Conservation (phyloP, 2,329 filamentous ascomycete species). For the Colletotrichum aenigma region DNA sequence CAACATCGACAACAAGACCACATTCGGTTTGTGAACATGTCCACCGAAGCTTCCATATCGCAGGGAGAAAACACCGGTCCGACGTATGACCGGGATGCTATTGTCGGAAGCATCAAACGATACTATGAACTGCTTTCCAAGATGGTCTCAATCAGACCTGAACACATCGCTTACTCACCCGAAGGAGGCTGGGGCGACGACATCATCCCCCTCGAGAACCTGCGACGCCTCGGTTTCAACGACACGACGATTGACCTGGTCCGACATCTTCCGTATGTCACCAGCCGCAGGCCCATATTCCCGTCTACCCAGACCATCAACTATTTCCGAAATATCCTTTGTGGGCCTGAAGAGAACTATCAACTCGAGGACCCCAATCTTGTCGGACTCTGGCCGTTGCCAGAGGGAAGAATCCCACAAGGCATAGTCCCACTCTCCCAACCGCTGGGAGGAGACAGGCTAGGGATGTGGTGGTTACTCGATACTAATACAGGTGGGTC, state of each 20-base stretch:
- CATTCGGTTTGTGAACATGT: neutral
- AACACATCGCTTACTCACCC: accelerated
- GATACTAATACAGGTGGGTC: neutral
- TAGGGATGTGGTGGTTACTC: neutral
- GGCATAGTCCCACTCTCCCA: neutral
- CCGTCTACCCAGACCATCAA: neutral
- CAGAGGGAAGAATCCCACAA: neutral
- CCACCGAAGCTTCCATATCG: neutral
- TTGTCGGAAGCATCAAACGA: neutral
- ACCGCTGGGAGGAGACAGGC: neutral
- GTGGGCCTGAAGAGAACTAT: accelerated
- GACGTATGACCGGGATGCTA: neutral
- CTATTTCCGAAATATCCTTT: neutral
- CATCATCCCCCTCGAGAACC: neutral
- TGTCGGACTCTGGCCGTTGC: neutral
- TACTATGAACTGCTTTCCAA: neutral
- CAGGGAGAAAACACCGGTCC: neutral
- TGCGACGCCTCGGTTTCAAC: neutral
- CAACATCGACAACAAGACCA: too few species aligned
- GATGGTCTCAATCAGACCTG: neutral
- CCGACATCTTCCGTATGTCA: neutral
- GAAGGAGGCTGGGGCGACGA: neutral
- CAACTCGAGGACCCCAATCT: neutral
- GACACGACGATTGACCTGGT: neutral
- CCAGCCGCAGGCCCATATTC: neutral